Base-by-base conservation (phyloP, 225 moss, liverwort and hornwort species). In the Climacium dendroides region DNA sequence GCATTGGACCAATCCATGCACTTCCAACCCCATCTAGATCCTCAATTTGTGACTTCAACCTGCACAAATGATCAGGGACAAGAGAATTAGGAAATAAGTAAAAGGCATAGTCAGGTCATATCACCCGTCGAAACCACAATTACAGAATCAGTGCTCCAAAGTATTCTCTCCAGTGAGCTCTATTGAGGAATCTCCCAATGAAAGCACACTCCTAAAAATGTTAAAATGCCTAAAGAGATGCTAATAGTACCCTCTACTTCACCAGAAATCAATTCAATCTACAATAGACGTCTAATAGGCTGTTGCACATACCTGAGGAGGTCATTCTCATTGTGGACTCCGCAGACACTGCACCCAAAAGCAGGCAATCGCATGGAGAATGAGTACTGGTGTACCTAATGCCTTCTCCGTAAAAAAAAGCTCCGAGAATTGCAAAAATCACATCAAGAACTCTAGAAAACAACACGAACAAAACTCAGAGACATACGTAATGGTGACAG, bases 251-350 rank as follows among this genome's bases (percentile, higher is more conserved):
- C 76, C 10, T 48, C 61, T 14, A 35, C 10, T 30, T 74, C 13
- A 30, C 24, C 23, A 48, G 84, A 50, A 30, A 39, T 22, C 50
- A 34, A 58, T 45, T 58, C 59, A 35, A 85, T 35, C 61, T 76
- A 30, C 41, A 70, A 57, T 11, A n/a, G n/a, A 23, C 55, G 11
- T 83, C 22, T 22, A 48, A 63, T 14, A 59, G 30, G 63, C 23
- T 30, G 77, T 3, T 60, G 67, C 48, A 74, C 93, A 22, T 82
- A 96, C 97, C 97, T 92, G 88, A 91, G 90, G 48, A 95, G 91
- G 43, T 99, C 99, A 67, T 94, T 96, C 55, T 96, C 99, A 81
- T 73, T 95, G 84, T 79, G 90, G 55, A 99, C 95, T 57, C 99
- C 99, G 73, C 96, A 95, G 47, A 97, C 92, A 80, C 97, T 99